Evolutionary conservation across 2,329 filamentous ascomycete genomes (phyloP), one percentile per base, ranked within the genome.

Genomic region (Lachnellula occidentalis): DNA sequence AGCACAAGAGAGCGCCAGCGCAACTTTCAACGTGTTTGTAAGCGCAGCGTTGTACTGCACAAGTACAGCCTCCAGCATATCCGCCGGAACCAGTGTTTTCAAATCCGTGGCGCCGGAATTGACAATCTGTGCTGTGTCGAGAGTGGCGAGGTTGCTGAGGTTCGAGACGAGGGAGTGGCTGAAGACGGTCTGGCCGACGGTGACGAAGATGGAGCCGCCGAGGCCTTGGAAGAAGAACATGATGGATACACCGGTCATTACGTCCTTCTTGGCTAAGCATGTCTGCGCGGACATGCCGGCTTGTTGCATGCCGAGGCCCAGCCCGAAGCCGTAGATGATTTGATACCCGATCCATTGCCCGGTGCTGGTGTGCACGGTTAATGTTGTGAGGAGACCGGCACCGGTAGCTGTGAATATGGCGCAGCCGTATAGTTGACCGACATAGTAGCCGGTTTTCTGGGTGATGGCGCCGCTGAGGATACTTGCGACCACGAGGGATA

Each of bases 1-100:
- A 8, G 85, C 54, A 7, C 73, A 73, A 0, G 76, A 74, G 64
- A 84, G 71, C 2, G 75, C 81, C 3, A 78, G 71, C 2, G 72
- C 72, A 5, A 83, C 78, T 59, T 81, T 80, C 63, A 80, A 83
- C 0, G 74, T 74, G 56, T 77, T 68, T 5, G 72, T 74, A 24
- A 85, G 63, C 0, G 79, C 76, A 6, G 65, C 56, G 62, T 83
- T 84, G 68, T 85, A 85, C 0, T 76, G 79, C 0, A 61, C 39
- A n/a, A 81, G 68, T 19, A 85, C 78, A 0, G 68, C 67, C 1
- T 60, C 53, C 1, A 83, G 62, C 57, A 70, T 73, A 42, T 76
- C 53, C 0, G 61, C 41, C 0, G 73, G 67, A 3, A 65, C 56
- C 2, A 64, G n/a, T 12, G 70, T 63, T 57, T 76, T 74, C 21